A percentile compares a stretch with the other conserved stretches of the same genome.
Conservation (phyloP, 768 basidiomycete genomes). For the Crepidotus variabilis region DNA sequence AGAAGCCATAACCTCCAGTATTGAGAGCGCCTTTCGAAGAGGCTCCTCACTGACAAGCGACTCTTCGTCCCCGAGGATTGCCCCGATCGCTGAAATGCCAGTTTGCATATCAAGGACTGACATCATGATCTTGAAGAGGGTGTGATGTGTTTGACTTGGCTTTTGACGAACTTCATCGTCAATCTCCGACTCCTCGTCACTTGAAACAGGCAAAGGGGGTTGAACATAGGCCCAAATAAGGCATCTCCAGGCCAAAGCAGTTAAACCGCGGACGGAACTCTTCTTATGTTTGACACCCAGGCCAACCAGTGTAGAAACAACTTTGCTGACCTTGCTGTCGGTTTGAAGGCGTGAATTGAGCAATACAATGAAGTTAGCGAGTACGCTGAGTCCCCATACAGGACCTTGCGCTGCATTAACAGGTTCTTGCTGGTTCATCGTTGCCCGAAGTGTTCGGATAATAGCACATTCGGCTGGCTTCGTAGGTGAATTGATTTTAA, state of each 20-base stretch:
- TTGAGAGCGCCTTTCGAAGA: conserved; percentile 41
- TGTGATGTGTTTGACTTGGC: conserved; percentile 26
- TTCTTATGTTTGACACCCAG: conserved; percentile 60
- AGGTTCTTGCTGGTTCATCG: conserved; percentile 52
- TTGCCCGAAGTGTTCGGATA: conserved; percentile 63
- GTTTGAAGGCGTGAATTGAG: conserved; percentile 52
- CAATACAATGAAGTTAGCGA: conserved; percentile 64
- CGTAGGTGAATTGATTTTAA: conserved; percentile 33
- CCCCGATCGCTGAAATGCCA: conserved; percentile 54
- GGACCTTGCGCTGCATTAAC: conserved; percentile 68
- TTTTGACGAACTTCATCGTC: conserved; percentile 24
- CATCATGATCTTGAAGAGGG: conserved; percentile 46
- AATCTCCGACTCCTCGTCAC: conserved; percentile 26
- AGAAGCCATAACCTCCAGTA: conserved; percentile 55
- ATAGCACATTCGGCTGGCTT: conserved; percentile 47
- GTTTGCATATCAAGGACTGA: conserved; percentile 46
- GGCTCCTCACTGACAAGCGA: conserved; percentile 29
- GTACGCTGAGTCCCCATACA: conserved; percentile 70
- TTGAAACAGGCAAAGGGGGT: conserved; percentile 35
- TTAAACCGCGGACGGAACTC: conserved; percentile 59
- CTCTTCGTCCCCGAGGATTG: conserved; percentile 35
- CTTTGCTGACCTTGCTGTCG: conserved; percentile 38
- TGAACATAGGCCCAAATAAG: conserved; percentile 65
- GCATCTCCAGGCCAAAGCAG: conserved; percentile 62
- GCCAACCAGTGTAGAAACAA: conserved; percentile 46